A percentile compares a stretch with the other conserved stretches of the same genome.
phyloP scores from a whole-genome alignment of 768 basidiomycete genomes.

The Suillus clintonianus region DNA sequence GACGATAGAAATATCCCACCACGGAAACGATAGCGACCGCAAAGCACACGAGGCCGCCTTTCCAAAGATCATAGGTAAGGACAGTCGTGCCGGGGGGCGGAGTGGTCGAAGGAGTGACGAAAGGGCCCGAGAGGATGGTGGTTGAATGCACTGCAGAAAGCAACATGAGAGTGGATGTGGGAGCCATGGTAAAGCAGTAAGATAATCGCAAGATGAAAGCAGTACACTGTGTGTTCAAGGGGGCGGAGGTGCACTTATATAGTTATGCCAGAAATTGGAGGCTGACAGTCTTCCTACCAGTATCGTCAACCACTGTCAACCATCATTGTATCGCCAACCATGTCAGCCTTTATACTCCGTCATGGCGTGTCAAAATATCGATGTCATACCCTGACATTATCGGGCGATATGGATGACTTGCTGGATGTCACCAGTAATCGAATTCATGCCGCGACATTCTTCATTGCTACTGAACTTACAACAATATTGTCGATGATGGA shows the following conservation, averaged over 20 bases:
- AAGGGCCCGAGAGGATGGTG: background rate
- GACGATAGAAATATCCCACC: background rate
- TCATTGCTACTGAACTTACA: conserved; percentile 80
- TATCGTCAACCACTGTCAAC: background rate
- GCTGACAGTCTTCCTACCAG: background rate
- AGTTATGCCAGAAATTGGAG: background rate
- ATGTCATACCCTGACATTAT: background rate
- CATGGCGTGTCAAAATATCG: background rate
- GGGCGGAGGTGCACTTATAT: background rate
- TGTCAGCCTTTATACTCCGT: background rate
- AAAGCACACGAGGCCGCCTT: background rate
- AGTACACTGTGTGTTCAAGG: background rate
- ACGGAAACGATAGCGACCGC: background rate
- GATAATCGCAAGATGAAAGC: background rate
- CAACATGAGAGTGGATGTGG: background rate
- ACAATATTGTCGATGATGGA: conserved; percentile 64
- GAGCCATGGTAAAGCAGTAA: background rate
- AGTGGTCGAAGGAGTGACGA: background rate
- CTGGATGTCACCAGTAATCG: background rate
- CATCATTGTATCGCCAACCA: background rate
- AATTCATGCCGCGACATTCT: conserved; percentile 50
- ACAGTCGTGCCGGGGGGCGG: background rate
- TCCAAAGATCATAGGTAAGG: background rate
- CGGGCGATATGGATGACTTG: background rate
- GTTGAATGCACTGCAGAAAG: background rate